phyloP scores from a whole-genome alignment of 306 rosid genomes.

The Prosopis cineraria region DNA sequence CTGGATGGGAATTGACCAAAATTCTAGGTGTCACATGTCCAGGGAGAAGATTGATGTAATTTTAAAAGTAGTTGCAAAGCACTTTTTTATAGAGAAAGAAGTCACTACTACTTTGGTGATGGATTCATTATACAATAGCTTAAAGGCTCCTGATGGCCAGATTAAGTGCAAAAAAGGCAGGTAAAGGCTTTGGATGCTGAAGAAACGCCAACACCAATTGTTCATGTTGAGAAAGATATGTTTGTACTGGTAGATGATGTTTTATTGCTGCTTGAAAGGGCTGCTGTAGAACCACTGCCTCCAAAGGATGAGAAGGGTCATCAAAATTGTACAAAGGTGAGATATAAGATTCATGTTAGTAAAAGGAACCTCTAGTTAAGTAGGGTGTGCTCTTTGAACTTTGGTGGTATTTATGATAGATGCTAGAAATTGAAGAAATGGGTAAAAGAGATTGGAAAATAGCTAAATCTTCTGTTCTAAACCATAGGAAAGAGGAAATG shows the following conservation, averaged over 20 bases:
- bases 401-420: not conserved
- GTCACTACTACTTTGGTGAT: conserved; percentile 96
- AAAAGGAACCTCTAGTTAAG: conserved; percentile 7
- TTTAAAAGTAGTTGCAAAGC: conserved; percentile 89
- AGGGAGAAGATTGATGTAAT: conserved; percentile 85
- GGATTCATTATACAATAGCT: conserved; percentile 97
- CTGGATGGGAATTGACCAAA: conserved; percentile 95
- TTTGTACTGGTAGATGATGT: conserved; percentile 96
- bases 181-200: conserved; percentile 67
- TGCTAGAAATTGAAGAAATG: conserved; percentile 11
- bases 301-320: conserved; percentile 99
- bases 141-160: conserved; percentile 94
- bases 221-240: conserved; percentile 80
- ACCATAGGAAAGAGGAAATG: conserved; percentile 1
- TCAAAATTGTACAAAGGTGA: conserved; percentile 96
- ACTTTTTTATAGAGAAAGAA: conserved; percentile 96
- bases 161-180: conserved; percentile 65
- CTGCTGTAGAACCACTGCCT: conserved; percentile 93
- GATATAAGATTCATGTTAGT: conserved; percentile 24
- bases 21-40: conserved; percentile 81
- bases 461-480: conserved; percentile 16
- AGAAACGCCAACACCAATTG: conserved; percentile 88
- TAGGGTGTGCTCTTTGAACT: conserved; percentile 20
- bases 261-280: conserved; percentile 86
- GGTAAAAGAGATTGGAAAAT: not conserved